Percentiles rank a stretch among this genome's conserved stretches.
Evolutionary conservation across 176 grass and related monocot genomes (phyloP).

Genomic region (Tuctoria greenei): DNA sequence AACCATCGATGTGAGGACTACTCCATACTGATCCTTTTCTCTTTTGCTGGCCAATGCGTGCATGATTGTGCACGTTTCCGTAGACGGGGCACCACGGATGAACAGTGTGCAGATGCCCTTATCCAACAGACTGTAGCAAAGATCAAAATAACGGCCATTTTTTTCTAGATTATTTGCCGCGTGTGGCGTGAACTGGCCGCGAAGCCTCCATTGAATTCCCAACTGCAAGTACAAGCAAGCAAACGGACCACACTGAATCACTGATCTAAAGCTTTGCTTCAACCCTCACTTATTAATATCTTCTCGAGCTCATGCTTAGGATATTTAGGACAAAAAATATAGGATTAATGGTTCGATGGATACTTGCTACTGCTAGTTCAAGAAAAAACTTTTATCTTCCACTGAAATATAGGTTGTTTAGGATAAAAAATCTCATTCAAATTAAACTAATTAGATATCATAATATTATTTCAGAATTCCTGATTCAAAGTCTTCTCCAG

Average conservation of each 20-base stretch:
- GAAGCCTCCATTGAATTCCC: background rate
- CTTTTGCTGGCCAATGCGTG: too few species aligned
- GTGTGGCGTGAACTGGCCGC: conserved; percentile 8
- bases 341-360: too few species aligned
- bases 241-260: background rate
- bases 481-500: too few species aligned
- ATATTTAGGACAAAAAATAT: too few species aligned
- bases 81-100: background rate
- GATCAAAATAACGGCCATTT: background rate
- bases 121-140: background rate
- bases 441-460: too few species aligned
- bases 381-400: too few species aligned
- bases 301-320: too few species aligned
- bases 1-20: background rate
- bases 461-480: too few species aligned
- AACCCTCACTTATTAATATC: background rate
- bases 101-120: background rate
- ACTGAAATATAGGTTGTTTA: too few species aligned
- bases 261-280: conserved; percentile 13
- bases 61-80: too few species aligned
- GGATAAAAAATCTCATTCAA: too few species aligned
- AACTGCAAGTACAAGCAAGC: background rate
- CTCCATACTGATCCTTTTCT: background rate
- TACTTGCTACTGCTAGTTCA: too few species aligned
- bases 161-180: background rate